Percentiles rank a stretch among this genome's conserved stretches.
Evolutionary conservation across 345 rosid species (phyloP).

Genomic region (Moricandia moricandioides): DNA sequence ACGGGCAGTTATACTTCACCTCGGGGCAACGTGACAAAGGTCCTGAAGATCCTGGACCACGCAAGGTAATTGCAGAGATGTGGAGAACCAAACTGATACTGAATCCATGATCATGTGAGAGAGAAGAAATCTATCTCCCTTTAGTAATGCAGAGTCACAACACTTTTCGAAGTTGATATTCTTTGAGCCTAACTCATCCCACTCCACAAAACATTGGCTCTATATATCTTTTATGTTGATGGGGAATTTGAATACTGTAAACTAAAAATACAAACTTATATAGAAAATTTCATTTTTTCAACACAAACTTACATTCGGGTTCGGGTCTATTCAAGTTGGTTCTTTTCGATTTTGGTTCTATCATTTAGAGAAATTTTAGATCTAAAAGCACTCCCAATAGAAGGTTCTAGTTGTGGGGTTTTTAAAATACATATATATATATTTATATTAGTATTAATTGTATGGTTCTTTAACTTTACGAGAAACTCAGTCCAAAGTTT

Average conservation of each 20-base stretch:
- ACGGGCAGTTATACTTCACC: constrained; percentile 83
- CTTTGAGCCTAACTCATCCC: neutral
- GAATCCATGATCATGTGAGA: constrained; percentile 32
- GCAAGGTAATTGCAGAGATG: constrained; percentile 79
- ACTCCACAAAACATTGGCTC: neutral
- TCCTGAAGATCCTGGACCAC: constrained; percentile 74
- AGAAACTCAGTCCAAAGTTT: too few species aligned
- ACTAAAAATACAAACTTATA: neutral
- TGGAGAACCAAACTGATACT: constrained; percentile 87
- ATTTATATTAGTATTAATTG: too few species aligned
- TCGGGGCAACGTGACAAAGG: constrained; percentile 98
- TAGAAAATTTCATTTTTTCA: neutral
- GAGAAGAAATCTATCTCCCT: neutral
- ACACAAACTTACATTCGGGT: too few species aligned
- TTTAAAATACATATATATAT: too few species aligned
- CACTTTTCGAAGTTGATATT: constrained; percentile 1
- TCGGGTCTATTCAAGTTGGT: too few species aligned
- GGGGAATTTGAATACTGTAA: neutral
- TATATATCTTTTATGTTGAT: neutral
- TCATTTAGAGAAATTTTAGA: too few species aligned
- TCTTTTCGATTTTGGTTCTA: too few species aligned
- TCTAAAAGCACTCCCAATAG: too few species aligned
- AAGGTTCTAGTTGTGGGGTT: too few species aligned
- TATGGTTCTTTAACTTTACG: too few species aligned
- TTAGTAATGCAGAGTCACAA: constrained; percentile 1